Evolutionary conservation across 768 basidiomycete genomes (phyloP).

Genomic region (Podaxis sp.): DNA sequence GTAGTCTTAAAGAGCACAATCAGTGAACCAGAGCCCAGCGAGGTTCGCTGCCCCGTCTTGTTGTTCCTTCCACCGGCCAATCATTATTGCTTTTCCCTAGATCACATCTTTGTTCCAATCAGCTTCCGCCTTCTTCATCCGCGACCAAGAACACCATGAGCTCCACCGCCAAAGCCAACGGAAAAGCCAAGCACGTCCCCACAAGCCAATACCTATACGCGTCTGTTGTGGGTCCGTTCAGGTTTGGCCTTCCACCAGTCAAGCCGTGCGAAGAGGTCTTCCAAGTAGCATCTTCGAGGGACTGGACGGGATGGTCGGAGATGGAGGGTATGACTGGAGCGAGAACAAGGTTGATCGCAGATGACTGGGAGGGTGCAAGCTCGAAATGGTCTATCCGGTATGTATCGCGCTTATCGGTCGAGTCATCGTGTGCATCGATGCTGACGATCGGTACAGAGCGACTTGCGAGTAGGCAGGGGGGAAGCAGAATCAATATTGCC

Average conservation of each 20-base stretch:
- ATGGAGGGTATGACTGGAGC: slow-evolving; percentile 3
- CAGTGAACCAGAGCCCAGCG: neutral
- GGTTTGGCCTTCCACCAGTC: slow-evolving; percentile 5
- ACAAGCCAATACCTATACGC: neutral
- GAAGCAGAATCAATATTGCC: neutral
- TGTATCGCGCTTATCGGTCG: neutral
- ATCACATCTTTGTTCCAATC: neutral
- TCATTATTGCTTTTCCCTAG: neutral
- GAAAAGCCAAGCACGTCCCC: slow-evolving; percentile 5
- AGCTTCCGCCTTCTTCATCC: neutral
- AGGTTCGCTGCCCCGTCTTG: neutral
- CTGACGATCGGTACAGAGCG: neutral
- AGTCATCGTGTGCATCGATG: neutral
- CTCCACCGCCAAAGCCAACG: slow-evolving; percentile 8
- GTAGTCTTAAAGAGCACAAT: neutral
- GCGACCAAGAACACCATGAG: neutral
- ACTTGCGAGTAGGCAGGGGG: neutral
- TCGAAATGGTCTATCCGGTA: slow-evolving; percentile 11
- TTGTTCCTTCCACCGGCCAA: neutral
- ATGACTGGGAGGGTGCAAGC: slow-evolving; percentile 11
- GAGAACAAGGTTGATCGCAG: slow-evolving; percentile 8
- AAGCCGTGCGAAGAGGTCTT: neutral
- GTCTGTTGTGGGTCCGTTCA: neutral
- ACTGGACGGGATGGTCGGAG: slow-evolving; percentile 8
- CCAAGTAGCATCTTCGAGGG: neutral